Evolutionary conservation across 768 basidiomycete species (phyloP), one percentile per base, ranked within the genome.

Genomic region (Auriscalpium orientale): DNA sequence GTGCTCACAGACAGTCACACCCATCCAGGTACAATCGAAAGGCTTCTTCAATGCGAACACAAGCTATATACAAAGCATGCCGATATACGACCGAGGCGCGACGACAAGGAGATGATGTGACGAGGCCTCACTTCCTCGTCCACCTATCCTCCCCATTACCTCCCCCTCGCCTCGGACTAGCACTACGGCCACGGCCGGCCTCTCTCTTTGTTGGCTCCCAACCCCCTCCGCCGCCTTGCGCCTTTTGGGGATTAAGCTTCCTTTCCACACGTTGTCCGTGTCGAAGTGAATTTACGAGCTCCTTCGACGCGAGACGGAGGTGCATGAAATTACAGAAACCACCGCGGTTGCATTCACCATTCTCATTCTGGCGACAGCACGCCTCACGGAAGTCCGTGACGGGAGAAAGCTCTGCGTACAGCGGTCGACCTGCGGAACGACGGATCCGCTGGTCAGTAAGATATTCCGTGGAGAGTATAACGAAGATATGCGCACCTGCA

Each of bases 301-400:
- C 84, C 66, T 87, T 84, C 34, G 92, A 89, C 5, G 95, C 90
- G 20, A 92, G 79, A 13, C 91, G 85, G 36, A 98, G 76, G 74
- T 98, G 95, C 92, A 98, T 97, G 68, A 99, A 99, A 71, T 99
- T 98, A 73, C 95, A 98, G 75, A 97, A 98, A 2, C 94, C 94
- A 34, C 95, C 97, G 45, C 97, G 86, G 65, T 95, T 95, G 71
- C 97, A 99, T 72, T 95, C 91, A 8, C 97, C 97, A 64, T 98
- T 89, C 70, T 99, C 97, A 65, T 99, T 98, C 71, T 99, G 97
- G 48, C 97, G 83, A 70, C 97, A 99, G 68, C 97, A 99, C 0
- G 95, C 95, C 73, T 99, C 97, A 50, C 95, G 86, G 71, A 99
- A 99, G 73, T 99, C 97, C 33, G 95, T 98, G 16, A 99, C 97